Evolutionary conservation across 768 basidiomycete genomes (phyloP).

Genomic region (Lentinula lateritia): DNA sequence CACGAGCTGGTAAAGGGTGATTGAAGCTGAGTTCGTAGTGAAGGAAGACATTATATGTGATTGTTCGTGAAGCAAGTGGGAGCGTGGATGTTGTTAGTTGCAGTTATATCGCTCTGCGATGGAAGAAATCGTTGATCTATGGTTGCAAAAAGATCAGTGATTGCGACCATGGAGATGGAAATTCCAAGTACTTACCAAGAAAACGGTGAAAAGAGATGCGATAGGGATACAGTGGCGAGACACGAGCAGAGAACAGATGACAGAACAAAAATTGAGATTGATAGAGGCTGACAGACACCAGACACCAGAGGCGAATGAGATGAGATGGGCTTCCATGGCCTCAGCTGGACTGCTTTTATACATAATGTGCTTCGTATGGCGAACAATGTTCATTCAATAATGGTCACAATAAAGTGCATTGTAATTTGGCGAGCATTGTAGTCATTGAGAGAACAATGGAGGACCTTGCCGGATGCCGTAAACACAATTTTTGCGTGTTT

Average conservation of each 20-base stretch:
- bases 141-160: not conserved
- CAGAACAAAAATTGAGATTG: not conserved
- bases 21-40: not conserved
- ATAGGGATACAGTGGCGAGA: not conserved
- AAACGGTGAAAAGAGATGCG: not conserved
- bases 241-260: not conserved
- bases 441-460: slow-evolving; percentile 1
- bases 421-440: not conserved
- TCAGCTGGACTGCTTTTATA: not conserved
- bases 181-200: not conserved
- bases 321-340: not conserved
- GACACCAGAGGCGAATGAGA: slow-evolving; percentile 2
- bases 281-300: not conserved
- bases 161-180: no score
- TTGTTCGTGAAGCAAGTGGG: not conserved
- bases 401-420: not conserved
- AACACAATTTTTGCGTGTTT: no score
- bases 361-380: no score
- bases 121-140: not conserved
- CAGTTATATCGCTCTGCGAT: slow-evolving; percentile 1
- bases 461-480: not conserved
- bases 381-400: not conserved
- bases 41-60: not conserved
- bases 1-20: slow-evolving; percentile 1
- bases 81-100: not conserved